Percentiles rank a stretch among this genome's conserved stretches.
Evolutionary conservation across 2,329 filamentous ascomycete species (phyloP).

Genomic region (Xylariaceae sp.): DNA sequence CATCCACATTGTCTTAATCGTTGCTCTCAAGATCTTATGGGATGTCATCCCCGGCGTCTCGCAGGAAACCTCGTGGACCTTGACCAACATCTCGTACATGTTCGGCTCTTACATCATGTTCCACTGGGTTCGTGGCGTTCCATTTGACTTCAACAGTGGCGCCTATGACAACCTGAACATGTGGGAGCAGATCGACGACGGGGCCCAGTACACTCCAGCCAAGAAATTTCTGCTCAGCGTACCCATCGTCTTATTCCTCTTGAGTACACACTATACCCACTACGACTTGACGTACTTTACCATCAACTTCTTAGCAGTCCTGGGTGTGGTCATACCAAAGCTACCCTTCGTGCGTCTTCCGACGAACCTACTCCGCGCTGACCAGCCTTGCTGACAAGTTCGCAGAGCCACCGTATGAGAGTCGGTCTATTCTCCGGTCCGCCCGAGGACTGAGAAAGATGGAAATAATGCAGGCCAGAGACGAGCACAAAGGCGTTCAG

Average conservation of each 20-base stretch:
- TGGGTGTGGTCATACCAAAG: constrained; percentile 93
- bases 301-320: constrained; percentile 89
- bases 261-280: constrained; percentile 98
- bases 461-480: neutral
- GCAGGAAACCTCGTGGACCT: constrained; percentile 96
- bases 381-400: constrained; percentile 17
- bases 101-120: constrained; percentile 99
- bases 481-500: constrained; percentile 7
- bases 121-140: constrained; percentile 94
- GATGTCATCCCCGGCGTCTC: constrained; percentile 94
- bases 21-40: constrained; percentile 89
- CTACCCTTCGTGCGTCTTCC: constrained; percentile 72
- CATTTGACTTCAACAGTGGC: constrained; percentile 97
- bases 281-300: constrained; percentile 96
- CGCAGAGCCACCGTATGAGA: constrained; percentile 68
- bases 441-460: constrained; percentile 51
- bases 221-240: constrained; percentile 97
- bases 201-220: constrained; percentile 94
- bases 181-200: constrained; percentile 99
- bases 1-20: constrained; percentile 91
- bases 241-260: constrained; percentile 85
- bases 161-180: constrained; percentile 99
- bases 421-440: constrained; percentile 66
- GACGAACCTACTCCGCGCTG: neutral
- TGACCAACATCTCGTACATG: constrained; percentile 99